phyloP scores from a whole-genome alignment of 306 rosid genomes.

The Cucurbita maxima region DNA sequence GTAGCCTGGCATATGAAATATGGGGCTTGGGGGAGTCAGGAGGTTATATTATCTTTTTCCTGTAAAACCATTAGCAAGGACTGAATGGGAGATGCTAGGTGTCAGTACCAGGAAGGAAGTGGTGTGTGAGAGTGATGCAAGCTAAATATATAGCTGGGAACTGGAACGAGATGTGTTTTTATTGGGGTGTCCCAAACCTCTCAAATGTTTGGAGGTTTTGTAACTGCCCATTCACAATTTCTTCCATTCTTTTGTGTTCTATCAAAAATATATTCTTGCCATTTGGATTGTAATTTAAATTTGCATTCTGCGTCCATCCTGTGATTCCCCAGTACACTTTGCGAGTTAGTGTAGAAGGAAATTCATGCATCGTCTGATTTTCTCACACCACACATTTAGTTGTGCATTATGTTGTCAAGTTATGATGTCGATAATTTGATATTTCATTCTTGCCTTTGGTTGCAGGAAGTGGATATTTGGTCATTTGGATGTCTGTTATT shows the following conservation, averaged over 20 bases:
- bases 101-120: too few relatives aligned
- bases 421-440: neutral
- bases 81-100: neutral
- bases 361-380: neutral
- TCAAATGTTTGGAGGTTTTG: neutral
- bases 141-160: too few relatives aligned
- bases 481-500: constrained; percentile 85
- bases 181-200: neutral
- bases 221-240: neutral
- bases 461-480: constrained; percentile 95
- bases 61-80: neutral
- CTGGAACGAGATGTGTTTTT: neutral
- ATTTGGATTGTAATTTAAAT: neutral
- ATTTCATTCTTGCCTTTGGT: neutral
- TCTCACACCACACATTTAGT: neutral
- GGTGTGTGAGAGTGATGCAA: too few relatives aligned
- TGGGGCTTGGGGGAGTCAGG: neutral
- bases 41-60: neutral
- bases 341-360: neutral
- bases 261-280: neutral
- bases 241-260: neutral
- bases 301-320: neutral
- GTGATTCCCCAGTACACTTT: neutral
- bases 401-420: neutral
- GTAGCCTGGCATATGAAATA: neutral